phyloP scores from a whole-genome alignment of 2,329 filamentous ascomycete genomes.

The Nothophaeocryptopus gaeumannii region DNA sequence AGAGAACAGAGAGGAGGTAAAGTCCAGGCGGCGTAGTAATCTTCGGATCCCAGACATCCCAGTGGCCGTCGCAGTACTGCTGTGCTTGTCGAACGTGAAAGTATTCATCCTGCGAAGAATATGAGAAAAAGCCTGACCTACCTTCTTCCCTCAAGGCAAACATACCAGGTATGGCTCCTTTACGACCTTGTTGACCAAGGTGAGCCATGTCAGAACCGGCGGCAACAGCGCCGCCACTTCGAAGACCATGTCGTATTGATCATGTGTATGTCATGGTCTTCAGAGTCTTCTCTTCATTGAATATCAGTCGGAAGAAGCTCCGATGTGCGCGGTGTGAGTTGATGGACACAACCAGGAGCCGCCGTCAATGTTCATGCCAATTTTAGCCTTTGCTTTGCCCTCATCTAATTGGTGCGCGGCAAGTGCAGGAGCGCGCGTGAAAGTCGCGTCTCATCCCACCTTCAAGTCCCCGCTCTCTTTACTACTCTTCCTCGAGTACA shows the following conservation, averaged over 20 bases:
- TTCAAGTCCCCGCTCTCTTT: conserved; percentile 2
- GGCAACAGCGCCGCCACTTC: conserved; percentile 21
- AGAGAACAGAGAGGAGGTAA: conserved; percentile 43
- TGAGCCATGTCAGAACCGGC: conserved; percentile 31
- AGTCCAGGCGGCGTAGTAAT: conserved; percentile 94
- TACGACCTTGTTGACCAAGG: conserved; percentile 47
- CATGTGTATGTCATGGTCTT: too few species aligned
- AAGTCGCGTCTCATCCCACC: not conserved
- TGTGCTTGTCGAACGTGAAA: conserved; percentile 92
- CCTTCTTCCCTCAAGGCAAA: conserved; percentile 3
- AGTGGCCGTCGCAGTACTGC: conserved; percentile 74
- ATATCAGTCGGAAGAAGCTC: too few species aligned
- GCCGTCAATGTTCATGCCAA: too few species aligned
- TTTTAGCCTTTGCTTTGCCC: too few species aligned
- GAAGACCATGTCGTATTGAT: conserved; percentile 18
- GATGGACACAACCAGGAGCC: too few species aligned
- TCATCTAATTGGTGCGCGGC: too few species aligned
- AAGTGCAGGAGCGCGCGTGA: not conserved
- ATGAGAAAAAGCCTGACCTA: conserved; percentile 28
- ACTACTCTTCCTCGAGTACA: not conserved
- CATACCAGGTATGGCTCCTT: conserved; percentile 59
- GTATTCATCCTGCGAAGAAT: conserved; percentile 65
- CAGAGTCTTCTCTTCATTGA: too few species aligned
- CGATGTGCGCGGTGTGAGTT: too few species aligned
- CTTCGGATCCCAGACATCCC: conserved; percentile 85